These are phyloP conservation scores for Ormosia semicastrata DNA, from an alignment of 306 rosid genomes.

Conservation along the genomic window DNA sequence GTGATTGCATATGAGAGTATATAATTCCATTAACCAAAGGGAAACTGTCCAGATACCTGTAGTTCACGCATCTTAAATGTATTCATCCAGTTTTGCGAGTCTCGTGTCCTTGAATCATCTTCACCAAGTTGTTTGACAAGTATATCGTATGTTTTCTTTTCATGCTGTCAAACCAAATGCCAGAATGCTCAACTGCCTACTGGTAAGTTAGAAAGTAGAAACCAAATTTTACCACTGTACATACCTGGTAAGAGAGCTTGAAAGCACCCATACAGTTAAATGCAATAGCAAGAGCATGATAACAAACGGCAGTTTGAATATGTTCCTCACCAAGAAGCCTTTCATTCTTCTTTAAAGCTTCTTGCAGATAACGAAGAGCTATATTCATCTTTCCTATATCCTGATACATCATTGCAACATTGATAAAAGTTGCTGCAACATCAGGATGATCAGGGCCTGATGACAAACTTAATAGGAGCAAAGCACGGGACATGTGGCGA, in stretches of 20 bases:
- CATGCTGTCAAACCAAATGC: conserved; percentile 65
- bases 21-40: background rate
- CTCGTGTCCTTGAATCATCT: conserved; percentile 94
- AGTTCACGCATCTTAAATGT: conserved; percentile 93
- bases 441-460: conserved; percentile 99
- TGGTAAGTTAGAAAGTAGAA: background rate
- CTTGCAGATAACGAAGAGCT: conserved; percentile 98
- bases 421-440: conserved; percentile 90
- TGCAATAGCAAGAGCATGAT: conserved; percentile 97
- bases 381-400: conserved; percentile 97
- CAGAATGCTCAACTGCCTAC: conserved; percentile 6
- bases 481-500: conserved; percentile 94
- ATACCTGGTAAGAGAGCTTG: conserved; percentile 96
- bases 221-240: background rate
- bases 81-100: conserved; percentile 95
- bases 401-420: conserved; percentile 98
- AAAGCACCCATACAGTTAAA: conserved; percentile 97
- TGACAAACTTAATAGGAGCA: conserved; percentile 87
- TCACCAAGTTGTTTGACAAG: conserved; percentile 96
- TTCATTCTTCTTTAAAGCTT: conserved; percentile 94
- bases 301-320: conserved; percentile 98
- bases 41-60: conserved; percentile 51
- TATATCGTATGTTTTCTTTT: conserved; percentile 91
- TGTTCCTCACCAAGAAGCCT: conserved; percentile 98
- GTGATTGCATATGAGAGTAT: background rate